Base-by-base conservation (phyloP, 257 asterid species). In the Salvia hispanica region DNA sequence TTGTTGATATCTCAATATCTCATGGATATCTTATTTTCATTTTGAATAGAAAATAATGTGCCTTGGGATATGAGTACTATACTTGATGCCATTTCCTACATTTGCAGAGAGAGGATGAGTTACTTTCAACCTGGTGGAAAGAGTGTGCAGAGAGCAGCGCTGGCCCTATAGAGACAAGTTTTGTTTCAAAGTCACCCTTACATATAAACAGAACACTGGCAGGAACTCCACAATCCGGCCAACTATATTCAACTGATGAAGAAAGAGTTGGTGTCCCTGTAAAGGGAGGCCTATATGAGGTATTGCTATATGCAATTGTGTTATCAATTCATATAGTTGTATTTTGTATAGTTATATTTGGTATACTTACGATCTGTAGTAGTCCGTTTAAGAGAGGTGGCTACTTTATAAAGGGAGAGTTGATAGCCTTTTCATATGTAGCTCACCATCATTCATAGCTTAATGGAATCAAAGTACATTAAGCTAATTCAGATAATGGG, bases 221-320 rank as follows among this genome's bases (percentile, higher is more conserved):
- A 10, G 86, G 55, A 66, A 76, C 58, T 67, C 80, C 74, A 61
- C 67, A 67, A 62, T 62, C 84, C 28, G 43, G 67, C 67, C 70
- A 76, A 36, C 77, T 60, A 58, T 74, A 72, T 66, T 74, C 72
- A 58, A 57, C 67, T 44, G 97, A 88, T 80, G 99, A 90, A 79
- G 99, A 88, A 81, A 88, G 99, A 87, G 97, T 94, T 62, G 99
- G 99, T 58, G 97, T 91, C 66, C 92, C 99, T 46, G 96, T 93
- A 61, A 94, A 94, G 74, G 97, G 99, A 71, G 97, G 97, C 34
- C 77, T 94, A 56, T 88, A 90, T 68, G 99, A 94, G 99, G 99
- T 90, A 81, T 58, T 53, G 21, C 68, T 58, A 62, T 55, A 67
- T 54, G 40, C 51, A 54, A 14, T 77, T 11, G 33, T 69, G 44